Percentiles rank a stretch among this genome's conserved stretches.
Evolutionary conservation across 345 rosid species (phyloP).

Genomic region (Viola odorata): DNA sequence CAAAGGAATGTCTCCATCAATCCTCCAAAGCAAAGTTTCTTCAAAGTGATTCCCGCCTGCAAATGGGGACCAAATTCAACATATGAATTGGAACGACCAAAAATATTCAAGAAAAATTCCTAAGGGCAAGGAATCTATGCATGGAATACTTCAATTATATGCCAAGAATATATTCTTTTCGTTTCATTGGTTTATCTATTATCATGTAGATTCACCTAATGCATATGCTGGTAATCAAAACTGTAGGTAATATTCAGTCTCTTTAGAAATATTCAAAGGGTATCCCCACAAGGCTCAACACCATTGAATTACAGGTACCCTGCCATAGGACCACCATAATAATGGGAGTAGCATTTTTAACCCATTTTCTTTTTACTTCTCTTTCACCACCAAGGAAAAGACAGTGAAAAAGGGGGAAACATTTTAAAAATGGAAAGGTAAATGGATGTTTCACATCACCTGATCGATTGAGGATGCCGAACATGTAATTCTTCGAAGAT

Average conservation of each 20-base stretch:
- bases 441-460: constrained; percentile 8
- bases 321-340: constrained; percentile 37
- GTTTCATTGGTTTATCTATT: not conserved
- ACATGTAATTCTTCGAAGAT: constrained; percentile 4
- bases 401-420: constrained; percentile 8
- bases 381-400: constrained; percentile 10
- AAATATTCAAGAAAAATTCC: constrained; percentile 15
- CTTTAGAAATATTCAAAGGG: constrained; percentile 22
- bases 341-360: constrained; percentile 17
- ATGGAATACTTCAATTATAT: constrained; percentile 17
- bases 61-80: constrained; percentile 45
- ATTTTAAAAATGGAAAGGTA: constrained; percentile 8
- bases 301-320: constrained; percentile 8
- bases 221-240: constrained; percentile 11
- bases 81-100: constrained; percentile 22
- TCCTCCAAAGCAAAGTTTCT: constrained; percentile 41
- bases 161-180: constrained; percentile 17
- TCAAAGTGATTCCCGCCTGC: constrained; percentile 58
- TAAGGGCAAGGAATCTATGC: constrained; percentile 14
- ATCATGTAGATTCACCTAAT: constrained; percentile 22
- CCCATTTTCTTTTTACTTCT: constrained; percentile 10
- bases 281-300: constrained; percentile 17
- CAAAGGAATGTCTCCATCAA: constrained; percentile 75
- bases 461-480: constrained; percentile 21
- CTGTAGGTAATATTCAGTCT: constrained; percentile 21